phyloP scores from a whole-genome alignment of 352 stramenopile species.

The Phytophthora rubi region DNA sequence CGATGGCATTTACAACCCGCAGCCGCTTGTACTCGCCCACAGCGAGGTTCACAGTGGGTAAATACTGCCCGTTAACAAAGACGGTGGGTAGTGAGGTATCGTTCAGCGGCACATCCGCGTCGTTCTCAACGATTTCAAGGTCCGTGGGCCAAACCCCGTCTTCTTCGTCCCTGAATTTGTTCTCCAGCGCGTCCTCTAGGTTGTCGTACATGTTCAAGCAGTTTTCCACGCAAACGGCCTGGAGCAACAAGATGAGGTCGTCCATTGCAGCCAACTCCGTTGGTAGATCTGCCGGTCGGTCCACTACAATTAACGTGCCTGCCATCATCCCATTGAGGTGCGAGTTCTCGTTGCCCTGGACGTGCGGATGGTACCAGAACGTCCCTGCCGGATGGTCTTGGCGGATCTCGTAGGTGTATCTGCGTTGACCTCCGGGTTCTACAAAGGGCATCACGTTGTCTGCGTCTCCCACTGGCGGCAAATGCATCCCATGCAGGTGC shows the following conservation, averaged over 20 bases:
- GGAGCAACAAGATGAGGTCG: slow-evolving; percentile 70
- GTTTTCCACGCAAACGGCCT: slow-evolving; percentile 73
- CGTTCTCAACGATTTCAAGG: slow-evolving; percentile 40
- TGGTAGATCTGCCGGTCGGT: slow-evolving; percentile 64
- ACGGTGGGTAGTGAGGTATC: slow-evolving; percentile 74
- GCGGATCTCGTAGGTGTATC: slow-evolving; percentile 76
- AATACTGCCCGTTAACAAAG: slow-evolving; percentile 80
- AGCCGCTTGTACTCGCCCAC: slow-evolving; percentile 68
- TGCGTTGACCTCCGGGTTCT: slow-evolving; percentile 43
- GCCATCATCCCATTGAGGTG: slow-evolving; percentile 82
- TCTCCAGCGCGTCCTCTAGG: slow-evolving; percentile 63
- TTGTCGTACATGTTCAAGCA: slow-evolving; percentile 70
- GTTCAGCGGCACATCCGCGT: slow-evolving; percentile 59
- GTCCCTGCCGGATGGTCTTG: slow-evolving; percentile 71
- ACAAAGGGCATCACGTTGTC: slow-evolving; percentile 76
- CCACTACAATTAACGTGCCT: slow-evolving; percentile 65
- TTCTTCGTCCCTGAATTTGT: slow-evolving; percentile 45
- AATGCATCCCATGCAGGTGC: slow-evolving; percentile 77
- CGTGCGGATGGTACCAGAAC: slow-evolving; percentile 86
- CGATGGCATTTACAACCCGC: slow-evolving; percentile 77
- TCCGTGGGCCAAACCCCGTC: slow-evolving; percentile 31
- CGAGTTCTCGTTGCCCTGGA: slow-evolving; percentile 77
- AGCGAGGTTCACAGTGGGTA: slow-evolving; percentile 60
- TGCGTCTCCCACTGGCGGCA: slow-evolving; percentile 53
- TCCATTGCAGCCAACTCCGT: slow-evolving; percentile 60